Evolutionary conservation across 169 alveolate species (phyloP), one percentile per base, ranked within the genome.

Genomic region (Cryptosporidium ubiquitum): DNA sequence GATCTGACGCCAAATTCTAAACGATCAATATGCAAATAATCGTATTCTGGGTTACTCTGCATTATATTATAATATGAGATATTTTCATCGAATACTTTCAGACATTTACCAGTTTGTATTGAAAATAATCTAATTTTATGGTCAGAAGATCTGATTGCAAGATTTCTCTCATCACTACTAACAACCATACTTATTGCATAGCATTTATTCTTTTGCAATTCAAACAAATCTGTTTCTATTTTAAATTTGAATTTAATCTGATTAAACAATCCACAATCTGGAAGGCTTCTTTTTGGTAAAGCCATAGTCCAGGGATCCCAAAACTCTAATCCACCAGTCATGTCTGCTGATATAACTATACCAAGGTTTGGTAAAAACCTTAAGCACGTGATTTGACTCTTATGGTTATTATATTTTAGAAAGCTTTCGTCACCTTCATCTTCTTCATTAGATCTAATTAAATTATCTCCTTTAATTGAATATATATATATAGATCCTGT

Each of bases 141-240:
- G 70, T 94, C 96, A 49, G 91, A 94, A 37, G 95, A 93, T 74
- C 85, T 93, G 40, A 97, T 86, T 1, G 97, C 98, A 84, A 96
- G 91, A 37, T 85, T 91, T 79, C 94, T 93, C 35, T 96, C 97
- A 79, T 92, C 94, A 18, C 93, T 94, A 51, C 97, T 92, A 12
- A 97, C 47, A 35, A 93, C 92, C 74, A 96, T 85, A 31, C 95
- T 93, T 5, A 94, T 84, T 18, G 96, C 96, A 84, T 84, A 91
- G 4, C 96, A 92, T 68, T 94, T 94, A 29, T 92, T 74, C 84
- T 96, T 95, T 69, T 94, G 92, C 69, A 97, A 73, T 86, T 96
- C 98, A 79, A 94, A 96, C 47, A 96, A 91, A 91, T 97, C 99
- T 16, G 99, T 97, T 37, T 95, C 96, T 16, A 92, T 68, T 85